A percentile compares a stretch with the other conserved stretches of the same genome.
Evolutionary conservation across 257 asterid genomes (phyloP).

Genomic region (Penstemon eatonii): DNA sequence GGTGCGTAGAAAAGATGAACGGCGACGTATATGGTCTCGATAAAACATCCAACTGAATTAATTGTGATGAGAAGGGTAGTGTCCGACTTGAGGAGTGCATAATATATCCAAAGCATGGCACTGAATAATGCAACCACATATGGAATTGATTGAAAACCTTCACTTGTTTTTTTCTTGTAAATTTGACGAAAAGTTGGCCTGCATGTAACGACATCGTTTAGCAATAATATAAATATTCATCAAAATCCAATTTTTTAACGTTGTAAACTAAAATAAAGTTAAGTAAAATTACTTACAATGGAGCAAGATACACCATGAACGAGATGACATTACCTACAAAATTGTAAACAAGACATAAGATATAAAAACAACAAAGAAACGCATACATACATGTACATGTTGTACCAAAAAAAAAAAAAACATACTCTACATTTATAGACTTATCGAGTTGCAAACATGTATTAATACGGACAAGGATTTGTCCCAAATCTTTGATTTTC

Average conservation of each 20-base stretch:
- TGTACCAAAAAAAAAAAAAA: no score
- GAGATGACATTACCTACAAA: constrained; percentile 55
- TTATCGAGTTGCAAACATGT: no score
- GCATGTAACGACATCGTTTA: background rate
- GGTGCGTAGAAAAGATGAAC: constrained; percentile 47
- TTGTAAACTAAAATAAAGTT: no score
- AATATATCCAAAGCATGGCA: constrained; percentile 16
- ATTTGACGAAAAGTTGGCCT: constrained; percentile 48
- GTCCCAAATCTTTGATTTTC: no score
- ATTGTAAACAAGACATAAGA: background rate
- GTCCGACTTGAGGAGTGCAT: constrained; percentile 42
- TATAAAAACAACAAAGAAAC: no score
- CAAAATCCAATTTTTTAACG: no score
- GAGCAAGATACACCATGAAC: constrained; percentile 53
- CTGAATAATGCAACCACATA: constrained; percentile 51
- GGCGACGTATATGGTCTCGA: constrained; percentile 40
- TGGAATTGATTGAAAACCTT: constrained; percentile 46
- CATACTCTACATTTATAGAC: background rate
- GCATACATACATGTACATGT: no score
- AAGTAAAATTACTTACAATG: constrained; percentile 35
- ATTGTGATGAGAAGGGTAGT: constrained; percentile 53
- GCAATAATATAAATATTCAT: no score
- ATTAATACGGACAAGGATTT: no score
- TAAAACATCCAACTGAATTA: constrained; percentile 48
- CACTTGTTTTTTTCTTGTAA: constrained; percentile 49